Evolutionary conservation across 2,329 filamentous ascomycete genomes (phyloP), one percentile per base, ranked within the genome.

Genomic region (Biscogniauxia marginata): DNA sequence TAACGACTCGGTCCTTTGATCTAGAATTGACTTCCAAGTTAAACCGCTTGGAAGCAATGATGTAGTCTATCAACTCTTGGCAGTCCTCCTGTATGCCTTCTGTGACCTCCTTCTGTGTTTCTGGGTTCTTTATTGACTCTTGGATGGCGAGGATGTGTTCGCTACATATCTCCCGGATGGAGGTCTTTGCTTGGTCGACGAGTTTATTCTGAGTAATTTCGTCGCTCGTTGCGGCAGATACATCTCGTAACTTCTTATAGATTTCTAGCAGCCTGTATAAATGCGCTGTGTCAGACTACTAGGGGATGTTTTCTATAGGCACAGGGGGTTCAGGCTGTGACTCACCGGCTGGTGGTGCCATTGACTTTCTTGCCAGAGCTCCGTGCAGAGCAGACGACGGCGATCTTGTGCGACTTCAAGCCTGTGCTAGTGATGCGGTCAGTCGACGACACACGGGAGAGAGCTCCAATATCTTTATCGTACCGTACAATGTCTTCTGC

Each of bases 341-440:
- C 87, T 84, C 77, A 93, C 89, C 92, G 85, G 75, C 96, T 98
- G 39, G 95, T 99, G 57, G 95, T 99, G 59, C 95, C 95, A 66
- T 96, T 91, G 53, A 87, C 85, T 78, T 99, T 99, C 72, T 93
- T 96, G 61, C 91, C 93, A 58, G 90, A 95, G 76, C 92, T 97
- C 71, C 95, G 83, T 45, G 95, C 95, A 59, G 95, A 99, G 77
- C 95, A 99, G 56, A 99, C 93, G 55, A 99, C 88, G 55, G 92
- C 93, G 62, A 97, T 86, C 73, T 87, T 87, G 70, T 91, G 87
- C 55, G 84, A 78, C 53, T 78, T 78, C 54, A 96, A 75, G 70
- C 80, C 83, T 19, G 81, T 77, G 64, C 85, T 88, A 62, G 47
- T 6, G 54, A 54, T 21, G 16, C 23, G 22, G 56, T 65, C 48